Evolutionary conservation across 169 alveolate species (phyloP).

Genomic region (Eimeria necatrix): DNA sequence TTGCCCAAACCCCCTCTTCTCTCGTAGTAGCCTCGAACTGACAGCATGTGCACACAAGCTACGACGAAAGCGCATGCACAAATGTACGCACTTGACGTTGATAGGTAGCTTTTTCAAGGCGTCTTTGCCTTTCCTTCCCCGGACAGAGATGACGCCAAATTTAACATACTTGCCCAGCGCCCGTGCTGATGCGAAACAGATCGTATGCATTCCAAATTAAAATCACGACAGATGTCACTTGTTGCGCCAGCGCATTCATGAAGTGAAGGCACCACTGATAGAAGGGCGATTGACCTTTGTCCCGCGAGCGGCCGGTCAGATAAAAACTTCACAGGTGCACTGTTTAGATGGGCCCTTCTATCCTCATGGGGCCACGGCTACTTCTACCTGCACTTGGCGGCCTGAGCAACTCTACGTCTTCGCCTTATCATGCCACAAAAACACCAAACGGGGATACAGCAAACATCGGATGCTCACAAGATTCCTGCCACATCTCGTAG

Average conservation of each 20-base stretch:
- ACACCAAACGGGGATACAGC: not conserved
- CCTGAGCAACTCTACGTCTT: no score
- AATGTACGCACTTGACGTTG: conserved; percentile 55
- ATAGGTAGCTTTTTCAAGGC: conserved; percentile 59
- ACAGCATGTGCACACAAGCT: not conserved
- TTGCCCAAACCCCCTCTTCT: not conserved
- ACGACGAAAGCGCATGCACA: not conserved
- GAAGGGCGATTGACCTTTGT: not conserved
- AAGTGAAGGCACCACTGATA: not conserved
- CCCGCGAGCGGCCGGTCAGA: no score
- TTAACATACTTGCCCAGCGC: conserved; percentile 76
- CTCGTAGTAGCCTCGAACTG: not conserved
- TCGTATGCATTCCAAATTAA: not conserved
- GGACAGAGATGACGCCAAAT: conserved; percentile 63
- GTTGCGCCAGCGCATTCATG: not conserved
- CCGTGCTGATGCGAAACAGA: conserved; percentile 45
- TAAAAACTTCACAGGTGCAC: no score
- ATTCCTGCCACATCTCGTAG: conserved; percentile 75
- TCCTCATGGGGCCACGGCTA: no score
- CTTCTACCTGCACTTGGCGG: no score
- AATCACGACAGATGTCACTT: not conserved
- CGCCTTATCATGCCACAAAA: no score
- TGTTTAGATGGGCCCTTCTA: no score
- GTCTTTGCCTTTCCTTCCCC: conserved; percentile 50
- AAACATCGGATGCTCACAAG: not conserved